Percentiles rank a stretch among this genome's conserved stretches.
phyloP scores from a whole-genome alignment of 768 basidiomycete genomes.

The Megacollybia marginata region DNA sequence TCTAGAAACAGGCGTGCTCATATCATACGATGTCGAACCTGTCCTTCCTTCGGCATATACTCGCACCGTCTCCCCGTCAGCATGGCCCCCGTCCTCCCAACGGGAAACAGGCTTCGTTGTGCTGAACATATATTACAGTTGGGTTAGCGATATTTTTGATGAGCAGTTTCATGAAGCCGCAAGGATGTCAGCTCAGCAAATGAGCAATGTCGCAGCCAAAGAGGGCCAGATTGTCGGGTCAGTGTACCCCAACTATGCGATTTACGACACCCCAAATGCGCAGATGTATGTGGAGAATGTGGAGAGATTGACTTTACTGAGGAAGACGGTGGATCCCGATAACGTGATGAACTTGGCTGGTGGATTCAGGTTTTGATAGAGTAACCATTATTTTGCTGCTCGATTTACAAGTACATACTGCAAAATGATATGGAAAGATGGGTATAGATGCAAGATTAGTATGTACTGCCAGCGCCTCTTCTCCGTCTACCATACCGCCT shows the following conservation, averaged over 20 bases:
- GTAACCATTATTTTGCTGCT: no score
- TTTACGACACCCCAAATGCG: slow-evolving; percentile 40
- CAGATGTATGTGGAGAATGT: slow-evolving; percentile 47
- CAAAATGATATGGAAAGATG: no score
- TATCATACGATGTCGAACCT: slow-evolving; percentile 33
- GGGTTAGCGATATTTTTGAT: slow-evolving; percentile 29
- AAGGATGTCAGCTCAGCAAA: slow-evolving; percentile 26
- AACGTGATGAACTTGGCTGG: slow-evolving; percentile 64
- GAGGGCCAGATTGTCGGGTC: slow-evolving; percentile 27
- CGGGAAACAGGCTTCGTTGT: slow-evolving; percentile 26
- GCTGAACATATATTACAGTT: slow-evolving; percentile 40
- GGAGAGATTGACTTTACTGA: slow-evolving; percentile 29
- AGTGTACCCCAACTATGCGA: slow-evolving; percentile 55
- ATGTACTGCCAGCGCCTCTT: background rate
- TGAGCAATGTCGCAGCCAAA: slow-evolving; percentile 29
- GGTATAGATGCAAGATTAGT: no score
- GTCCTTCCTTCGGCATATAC: slow-evolving; percentile 27
- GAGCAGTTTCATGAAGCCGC: slow-evolving; percentile 31
- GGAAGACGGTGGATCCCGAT: slow-evolving; percentile 41
- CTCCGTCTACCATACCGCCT: background rate
- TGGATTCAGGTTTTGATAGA: slow-evolving; percentile 54
- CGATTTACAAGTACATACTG: no score
- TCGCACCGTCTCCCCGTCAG: slow-evolving; percentile 18
- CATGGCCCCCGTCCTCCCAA: slow-evolving; percentile 39
- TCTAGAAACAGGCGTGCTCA: slow-evolving; percentile 17